Conservation (phyloP, 352 stramenopile genomes). For the Phytopythium delawarense region DNA sequence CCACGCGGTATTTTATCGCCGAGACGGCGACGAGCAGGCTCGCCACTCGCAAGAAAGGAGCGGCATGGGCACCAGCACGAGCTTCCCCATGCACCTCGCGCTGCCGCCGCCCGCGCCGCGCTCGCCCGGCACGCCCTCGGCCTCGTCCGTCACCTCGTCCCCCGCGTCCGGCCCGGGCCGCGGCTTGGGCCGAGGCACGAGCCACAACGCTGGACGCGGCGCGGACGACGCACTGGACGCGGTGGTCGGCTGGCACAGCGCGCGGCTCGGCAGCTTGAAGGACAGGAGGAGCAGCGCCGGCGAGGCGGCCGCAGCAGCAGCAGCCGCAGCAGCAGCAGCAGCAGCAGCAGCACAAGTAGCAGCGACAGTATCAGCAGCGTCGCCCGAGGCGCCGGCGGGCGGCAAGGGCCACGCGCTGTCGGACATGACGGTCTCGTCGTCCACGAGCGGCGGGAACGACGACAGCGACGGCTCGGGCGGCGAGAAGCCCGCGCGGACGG, state of each 20-base stretch:
- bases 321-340: slow-evolving; percentile 8
- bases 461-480: slow-evolving; percentile 13
- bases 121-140: neutral
- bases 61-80: slow-evolving; percentile 8
- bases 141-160: neutral
- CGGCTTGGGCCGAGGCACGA: neutral
- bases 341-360: slow-evolving; percentile 1
- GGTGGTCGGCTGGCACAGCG: neutral
- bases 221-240: neutral
- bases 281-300: neutral
- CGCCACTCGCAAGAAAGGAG: neutral
- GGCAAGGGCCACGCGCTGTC: slow-evolving; percentile 51
- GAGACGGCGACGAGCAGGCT: too few relatives aligned
- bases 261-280: neutral
- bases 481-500: slow-evolving; percentile 2
- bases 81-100: slow-evolving; percentile 5
- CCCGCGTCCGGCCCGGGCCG: neutral
- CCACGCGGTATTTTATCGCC: neutral
- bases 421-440: slow-evolving; percentile 42
- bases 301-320: neutral
- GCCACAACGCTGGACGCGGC: too few relatives aligned
- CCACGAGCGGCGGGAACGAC: slow-evolving; percentile 28
- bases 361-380: neutral
- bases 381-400: neutral
- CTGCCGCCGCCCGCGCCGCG: slow-evolving; percentile 2